These are phyloP conservation scores for Luffa acutangula DNA, from an alignment of 306 rosid genomes.

Conservation along the genomic window DNA sequence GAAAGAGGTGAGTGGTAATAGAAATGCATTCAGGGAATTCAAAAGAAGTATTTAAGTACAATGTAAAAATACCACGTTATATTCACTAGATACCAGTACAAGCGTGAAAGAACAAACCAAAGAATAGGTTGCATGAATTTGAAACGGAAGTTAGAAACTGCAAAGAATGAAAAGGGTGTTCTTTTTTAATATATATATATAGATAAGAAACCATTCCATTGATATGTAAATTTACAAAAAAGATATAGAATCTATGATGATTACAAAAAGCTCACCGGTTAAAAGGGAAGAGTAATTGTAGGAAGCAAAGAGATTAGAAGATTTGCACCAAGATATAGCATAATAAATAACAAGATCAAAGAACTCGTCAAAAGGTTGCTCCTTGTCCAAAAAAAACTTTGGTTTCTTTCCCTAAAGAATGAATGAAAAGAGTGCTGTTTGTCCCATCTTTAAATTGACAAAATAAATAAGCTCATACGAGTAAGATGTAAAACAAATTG, in stretches of 20 bases:
- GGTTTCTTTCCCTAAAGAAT: too few relatives aligned
- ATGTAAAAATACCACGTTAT: neutral
- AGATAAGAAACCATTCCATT: too few relatives aligned
- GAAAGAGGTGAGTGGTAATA: neutral
- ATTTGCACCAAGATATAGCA: too few relatives aligned
- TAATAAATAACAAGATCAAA: too few relatives aligned
- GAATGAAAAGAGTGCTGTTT: neutral
- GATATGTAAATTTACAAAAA: too few relatives aligned
- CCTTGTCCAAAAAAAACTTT: too few relatives aligned
- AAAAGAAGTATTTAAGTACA: neutral
- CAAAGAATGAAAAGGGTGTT: neutral
- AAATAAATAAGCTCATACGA: neutral
- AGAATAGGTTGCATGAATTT: neutral
- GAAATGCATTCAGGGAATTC: slow-evolving; percentile 5
- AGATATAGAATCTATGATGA: too few relatives aligned
- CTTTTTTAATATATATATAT: too few relatives aligned
- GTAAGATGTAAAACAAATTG: neutral
- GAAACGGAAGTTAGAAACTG: neutral
- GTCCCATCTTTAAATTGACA: neutral
- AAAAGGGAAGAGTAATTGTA: too few relatives aligned
- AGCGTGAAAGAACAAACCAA: neutral
- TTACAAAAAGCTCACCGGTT: too few relatives aligned
- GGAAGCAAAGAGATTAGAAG: too few relatives aligned
- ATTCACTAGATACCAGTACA: neutral
- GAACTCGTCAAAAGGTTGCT: too few relatives aligned